Conservation (phyloP, 768 basidiomycete genomes). For the Serendipita sp. region DNA sequence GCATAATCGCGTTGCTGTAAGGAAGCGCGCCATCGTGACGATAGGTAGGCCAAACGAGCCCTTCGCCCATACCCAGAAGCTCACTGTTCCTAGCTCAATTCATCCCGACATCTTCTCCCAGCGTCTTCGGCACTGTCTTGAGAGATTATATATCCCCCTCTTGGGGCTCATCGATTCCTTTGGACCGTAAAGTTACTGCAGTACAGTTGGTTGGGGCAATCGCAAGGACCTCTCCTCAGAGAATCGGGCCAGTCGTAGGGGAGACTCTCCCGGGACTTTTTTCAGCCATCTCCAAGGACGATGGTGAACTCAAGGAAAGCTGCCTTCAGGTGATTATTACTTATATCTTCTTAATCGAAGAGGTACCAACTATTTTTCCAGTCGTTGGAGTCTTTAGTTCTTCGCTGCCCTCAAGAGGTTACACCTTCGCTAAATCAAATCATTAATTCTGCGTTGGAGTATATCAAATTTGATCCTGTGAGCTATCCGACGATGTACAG, state of each 20-base stretch:
- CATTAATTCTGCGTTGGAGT: conserved; percentile 51
- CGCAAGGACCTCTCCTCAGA: conserved; percentile 52
- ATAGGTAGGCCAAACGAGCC: conserved; percentile 19
- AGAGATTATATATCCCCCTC: conserved; percentile 42
- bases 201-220: conserved; percentile 68
- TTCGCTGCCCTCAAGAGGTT: conserved; percentile 72
- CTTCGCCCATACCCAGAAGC: too few species aligned
- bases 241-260: conserved; percentile 42
- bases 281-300: conserved; percentile 51
- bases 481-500: conserved; percentile 16
- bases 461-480: conserved; percentile 90
- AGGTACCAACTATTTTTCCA: conserved; percentile 18
- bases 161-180: conserved; percentile 31
- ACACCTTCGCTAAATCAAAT: conserved; percentile 54
- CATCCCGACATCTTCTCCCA: conserved; percentile 50
- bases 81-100: conserved; percentile 39
- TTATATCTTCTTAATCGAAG: conserved; percentile 6
- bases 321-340: conserved; percentile 42
- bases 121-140: conserved; percentile 46
- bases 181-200: conserved; percentile 62
- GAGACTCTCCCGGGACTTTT: conserved; percentile 57
- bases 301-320: conserved; percentile 71
- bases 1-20: conserved; percentile 69
- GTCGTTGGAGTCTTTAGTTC: conserved; percentile 72
- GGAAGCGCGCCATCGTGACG: conserved; percentile 82